Evolutionary conservation across 495 filamentous ascomycete species (phyloP), one percentile per base, ranked within the genome.

Genomic region (Podospora anserina): DNA sequence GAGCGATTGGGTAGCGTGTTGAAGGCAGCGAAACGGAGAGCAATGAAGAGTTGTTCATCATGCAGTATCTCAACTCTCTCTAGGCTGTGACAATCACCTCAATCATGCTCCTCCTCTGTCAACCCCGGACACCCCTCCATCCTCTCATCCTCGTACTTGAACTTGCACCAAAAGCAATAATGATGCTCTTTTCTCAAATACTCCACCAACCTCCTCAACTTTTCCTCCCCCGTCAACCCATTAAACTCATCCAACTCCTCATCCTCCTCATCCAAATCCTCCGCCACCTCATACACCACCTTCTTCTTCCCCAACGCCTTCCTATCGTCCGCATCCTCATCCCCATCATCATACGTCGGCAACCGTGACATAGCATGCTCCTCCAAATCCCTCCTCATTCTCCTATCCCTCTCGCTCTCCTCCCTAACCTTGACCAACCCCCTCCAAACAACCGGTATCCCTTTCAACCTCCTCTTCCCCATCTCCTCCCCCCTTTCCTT

Each of bases 121-220:
- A 89, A 64, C 0, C 96, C 96, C 0, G 95, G 94, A 84, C 95
- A 99, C 0, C 91, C 93, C 4, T 95, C 91, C 88, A 97, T 89
- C 69, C 83, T 80, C 18, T 76, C 84, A 61, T 90, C 88, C 1
- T 80, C 77, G 74, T 97, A 98, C 57, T 82, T 79, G 77, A 84
- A 90, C 76, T 97, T 97, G 77, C 95, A 99, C 93, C 93, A 99
- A 77, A 97, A 97, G 81, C 95, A 99, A 76, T 99, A 99, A 55
- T 83, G 78, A 72, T 91, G 84, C 71, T 83, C 86, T 32, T 88
- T 81, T 26, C 94, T 85, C 54, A 99, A 74, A 76, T 90, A 88
- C 26, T 78, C 71, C 13, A 95, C 86, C 11, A 97, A 74, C 65
- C 78, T 86, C 15, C 80, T 74, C 63, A 97, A 75, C 69, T 84